Percentiles rank a stretch among this genome's conserved stretches.
Conservation (phyloP, 1,284 basidiomycete genomes). For the Rhodotorula glutinis region DNA sequence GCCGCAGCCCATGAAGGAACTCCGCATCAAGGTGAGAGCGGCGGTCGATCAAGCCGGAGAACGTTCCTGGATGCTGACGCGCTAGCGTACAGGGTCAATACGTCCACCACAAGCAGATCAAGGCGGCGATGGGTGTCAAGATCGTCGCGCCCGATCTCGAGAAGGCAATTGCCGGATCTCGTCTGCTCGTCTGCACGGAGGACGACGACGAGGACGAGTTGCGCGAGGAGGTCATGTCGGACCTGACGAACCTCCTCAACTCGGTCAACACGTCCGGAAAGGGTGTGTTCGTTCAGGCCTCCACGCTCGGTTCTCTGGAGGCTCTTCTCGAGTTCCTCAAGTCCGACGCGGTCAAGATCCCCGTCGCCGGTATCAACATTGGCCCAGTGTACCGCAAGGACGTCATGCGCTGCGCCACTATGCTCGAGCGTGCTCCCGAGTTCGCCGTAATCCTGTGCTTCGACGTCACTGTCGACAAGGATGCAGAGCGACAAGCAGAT, state of each 20-base stretch:
- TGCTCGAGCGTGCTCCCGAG: conserved; percentile 96
- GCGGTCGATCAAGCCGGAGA: conserved; percentile 21
- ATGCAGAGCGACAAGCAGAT: conserved; percentile 84
- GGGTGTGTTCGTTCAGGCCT: conserved; percentile 97
- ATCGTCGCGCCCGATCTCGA: conserved; percentile 93
- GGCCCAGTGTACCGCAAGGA: conserved; percentile 97
- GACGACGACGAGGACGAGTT: conserved; percentile 96
- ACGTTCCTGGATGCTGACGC: conserved; percentile 9
- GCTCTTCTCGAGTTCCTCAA: conserved; percentile 92
- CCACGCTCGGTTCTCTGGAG: conserved; percentile 94
- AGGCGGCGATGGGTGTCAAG: conserved; percentile 97
- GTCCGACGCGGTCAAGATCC: conserved; percentile 73
- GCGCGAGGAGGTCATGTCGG: conserved; percentile 94
- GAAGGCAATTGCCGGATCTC: conserved; percentile 98
- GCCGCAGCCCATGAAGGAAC: conserved; percentile 91
- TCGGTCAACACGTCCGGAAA: conserved; percentile 92
- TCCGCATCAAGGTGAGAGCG: conserved; percentile 78
- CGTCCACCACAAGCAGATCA: conserved; percentile 97
- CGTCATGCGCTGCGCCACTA: conserved; percentile 85
- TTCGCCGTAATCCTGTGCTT: conserved; percentile 94
- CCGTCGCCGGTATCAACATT: conserved; percentile 93
- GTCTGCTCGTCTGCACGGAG: conserved; percentile 82
- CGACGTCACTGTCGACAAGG: conserved; percentile 86
- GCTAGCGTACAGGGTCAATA: conserved; percentile 69
- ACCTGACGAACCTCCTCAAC: conserved; percentile 82